These are phyloP conservation scores for Xylaria castorea DNA, from an alignment of 495 filamentous ascomycete species.

Conservation along the genomic window DNA sequence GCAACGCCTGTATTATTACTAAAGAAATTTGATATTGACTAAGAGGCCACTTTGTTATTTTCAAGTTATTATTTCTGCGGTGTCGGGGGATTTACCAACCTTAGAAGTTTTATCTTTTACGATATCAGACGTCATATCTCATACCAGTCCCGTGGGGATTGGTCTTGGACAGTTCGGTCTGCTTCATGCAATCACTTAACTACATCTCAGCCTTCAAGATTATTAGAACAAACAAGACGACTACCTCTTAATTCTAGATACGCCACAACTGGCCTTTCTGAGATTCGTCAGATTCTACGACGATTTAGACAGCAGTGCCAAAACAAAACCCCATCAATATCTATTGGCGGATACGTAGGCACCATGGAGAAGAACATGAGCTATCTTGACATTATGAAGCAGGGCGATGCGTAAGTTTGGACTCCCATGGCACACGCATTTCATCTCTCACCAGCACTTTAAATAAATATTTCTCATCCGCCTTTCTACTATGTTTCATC, in stretches of 20 bases:
- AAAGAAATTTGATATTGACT: background rate
- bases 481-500: background rate
- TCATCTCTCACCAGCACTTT: background rate
- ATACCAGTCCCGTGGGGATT: background rate
- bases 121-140: background rate
- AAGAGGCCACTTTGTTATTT: background rate
- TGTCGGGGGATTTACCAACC: background rate
- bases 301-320: background rate
- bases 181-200: background rate
- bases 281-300: background rate
- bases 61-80: background rate
- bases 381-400: conserved; percentile 49
- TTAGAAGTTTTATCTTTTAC: background rate
- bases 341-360: background rate
- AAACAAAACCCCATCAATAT: background rate
- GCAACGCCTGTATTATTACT: background rate
- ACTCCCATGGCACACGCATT: background rate
- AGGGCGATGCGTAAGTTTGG: conserved; percentile 67
- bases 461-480: background rate
- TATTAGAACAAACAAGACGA: background rate
- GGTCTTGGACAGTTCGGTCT: background rate
- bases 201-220: background rate
- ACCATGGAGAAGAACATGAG: conserved; percentile 28
- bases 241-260: background rate
- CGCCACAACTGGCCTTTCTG: background rate